Evolutionary conservation across 805 yeast genomes (phyloP).

Genomic region (Starmerella floris): DNA sequence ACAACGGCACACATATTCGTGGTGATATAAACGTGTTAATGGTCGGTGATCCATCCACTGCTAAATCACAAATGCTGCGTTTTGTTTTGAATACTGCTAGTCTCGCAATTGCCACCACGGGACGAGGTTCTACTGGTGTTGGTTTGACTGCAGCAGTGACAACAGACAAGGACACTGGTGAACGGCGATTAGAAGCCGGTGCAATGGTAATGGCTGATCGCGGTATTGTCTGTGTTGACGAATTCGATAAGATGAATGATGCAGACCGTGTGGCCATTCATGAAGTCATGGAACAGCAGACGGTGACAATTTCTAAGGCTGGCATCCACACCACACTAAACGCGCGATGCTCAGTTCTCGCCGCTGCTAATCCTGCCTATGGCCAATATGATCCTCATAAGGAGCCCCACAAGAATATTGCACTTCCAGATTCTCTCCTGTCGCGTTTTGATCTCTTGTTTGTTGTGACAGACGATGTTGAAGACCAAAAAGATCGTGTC

Average conservation of each 20-base stretch:
- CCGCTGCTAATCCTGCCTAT: constrained; percentile 95
- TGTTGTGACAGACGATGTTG: constrained; percentile 90
- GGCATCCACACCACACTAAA: constrained; percentile 94
- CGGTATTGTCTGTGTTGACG: constrained; percentile 96
- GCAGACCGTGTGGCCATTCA: constrained; percentile 95
- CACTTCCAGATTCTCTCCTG: constrained; percentile 86
- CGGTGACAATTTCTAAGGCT: constrained; percentile 94
- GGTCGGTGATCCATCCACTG: constrained; percentile 99
- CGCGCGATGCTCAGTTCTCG: constrained; percentile 92
- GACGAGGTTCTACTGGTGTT: constrained; percentile 99
- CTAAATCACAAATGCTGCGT: constrained; percentile 88
- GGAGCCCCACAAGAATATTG: constrained; percentile 93
- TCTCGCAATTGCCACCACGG: constrained; percentile 93
- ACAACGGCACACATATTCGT: constrained; percentile 90
- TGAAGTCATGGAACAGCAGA: constrained; percentile 99
- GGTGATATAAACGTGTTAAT: constrained; percentile 92
- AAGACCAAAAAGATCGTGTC: constrained; percentile 67
- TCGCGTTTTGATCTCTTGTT: constrained; percentile 94
- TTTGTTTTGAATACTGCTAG: constrained; percentile 92
- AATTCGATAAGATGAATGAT: constrained; percentile 96
- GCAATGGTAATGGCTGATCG: constrained; percentile 98
- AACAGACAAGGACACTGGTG: constrained; percentile 92
- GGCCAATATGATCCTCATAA: constrained; percentile 94
- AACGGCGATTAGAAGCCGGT: constrained; percentile 92
- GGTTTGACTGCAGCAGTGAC: constrained; percentile 99